Percentiles rank a stretch among this genome's conserved stretches.
Conservation (phyloP, 169 alveolate species). For the Perkinsus olseni region DNA sequence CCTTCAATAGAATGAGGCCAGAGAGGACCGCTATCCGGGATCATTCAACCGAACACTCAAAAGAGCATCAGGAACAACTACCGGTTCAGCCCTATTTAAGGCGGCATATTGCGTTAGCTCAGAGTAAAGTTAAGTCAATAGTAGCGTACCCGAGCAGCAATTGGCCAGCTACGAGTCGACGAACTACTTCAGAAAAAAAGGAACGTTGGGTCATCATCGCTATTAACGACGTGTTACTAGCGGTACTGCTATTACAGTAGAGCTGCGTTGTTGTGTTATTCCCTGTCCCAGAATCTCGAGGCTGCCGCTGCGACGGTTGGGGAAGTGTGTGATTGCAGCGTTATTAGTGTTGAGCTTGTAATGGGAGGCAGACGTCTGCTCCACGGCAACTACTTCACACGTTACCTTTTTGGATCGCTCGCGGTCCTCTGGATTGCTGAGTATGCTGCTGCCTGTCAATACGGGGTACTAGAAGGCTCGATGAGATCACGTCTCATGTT, state of each 20-base stretch:
- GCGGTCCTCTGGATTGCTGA: neutral
- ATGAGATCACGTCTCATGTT: too few species aligned
- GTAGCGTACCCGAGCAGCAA: neutral
- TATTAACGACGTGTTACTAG: neutral
- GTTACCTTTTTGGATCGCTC: neutral
- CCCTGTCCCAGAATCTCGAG: too few species aligned
- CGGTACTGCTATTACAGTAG: too few species aligned
- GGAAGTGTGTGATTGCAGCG: too few species aligned
- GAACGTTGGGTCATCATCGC: neutral
- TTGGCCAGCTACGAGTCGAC: neutral
- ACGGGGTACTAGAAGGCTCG: neutral
- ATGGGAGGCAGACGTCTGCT: neutral
- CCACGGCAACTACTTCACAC: neutral
- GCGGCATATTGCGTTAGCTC: too few species aligned
- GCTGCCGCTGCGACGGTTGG: too few species aligned
- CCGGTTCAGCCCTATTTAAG: too few species aligned
- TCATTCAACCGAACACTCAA: too few species aligned
- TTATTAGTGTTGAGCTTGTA: neutral
- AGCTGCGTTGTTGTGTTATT: too few species aligned
- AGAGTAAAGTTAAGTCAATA: neutral
- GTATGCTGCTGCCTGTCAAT: neutral
- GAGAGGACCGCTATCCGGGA: too few species aligned
- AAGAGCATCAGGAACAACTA: too few species aligned
- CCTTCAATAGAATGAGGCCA: too few species aligned
- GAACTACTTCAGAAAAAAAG: neutral